A percentile compares a stretch with the other conserved stretches of the same genome.
These are phyloP conservation scores for Pseudohalonectria lignicola DNA, from an alignment of 2,329 filamentous ascomycete genomes.

Conservation along the genomic window DNA sequence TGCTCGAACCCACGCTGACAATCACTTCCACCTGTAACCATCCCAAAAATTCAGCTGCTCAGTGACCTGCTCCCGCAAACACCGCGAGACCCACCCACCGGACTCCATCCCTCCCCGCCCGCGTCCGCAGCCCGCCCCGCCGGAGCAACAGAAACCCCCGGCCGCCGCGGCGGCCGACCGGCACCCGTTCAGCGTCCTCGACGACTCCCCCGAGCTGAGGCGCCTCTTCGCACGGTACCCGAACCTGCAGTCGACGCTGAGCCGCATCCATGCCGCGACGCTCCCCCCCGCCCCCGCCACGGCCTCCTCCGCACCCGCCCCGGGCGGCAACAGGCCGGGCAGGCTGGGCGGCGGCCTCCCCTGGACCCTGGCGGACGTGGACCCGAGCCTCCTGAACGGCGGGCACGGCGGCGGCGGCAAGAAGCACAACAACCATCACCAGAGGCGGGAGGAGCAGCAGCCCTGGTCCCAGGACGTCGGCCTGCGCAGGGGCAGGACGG, in stretches of 20 bases:
- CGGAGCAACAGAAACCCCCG: constrained; percentile 4
- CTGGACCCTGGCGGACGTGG: constrained; percentile 9
- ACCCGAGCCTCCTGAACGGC: constrained; percentile 8
- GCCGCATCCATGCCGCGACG: constrained; percentile 36
- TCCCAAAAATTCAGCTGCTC: too few species aligned
- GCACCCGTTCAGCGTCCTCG: constrained; percentile 40
- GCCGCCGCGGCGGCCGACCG: constrained; percentile 4
- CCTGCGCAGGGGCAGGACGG: constrained; percentile 41
- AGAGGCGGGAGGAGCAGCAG: too few species aligned
- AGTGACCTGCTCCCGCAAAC: constrained; percentile 34
- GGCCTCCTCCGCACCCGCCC: too few species aligned
- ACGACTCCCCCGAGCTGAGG: constrained; percentile 35
- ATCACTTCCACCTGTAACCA: too few species aligned
- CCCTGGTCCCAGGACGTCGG: constrained; percentile 49
- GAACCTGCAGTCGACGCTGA: constrained; percentile 31
- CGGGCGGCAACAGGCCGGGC: constrained; percentile 2
- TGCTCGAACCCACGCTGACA: constrained; percentile 9
- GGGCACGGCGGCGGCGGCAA: constrained; percentile 5
- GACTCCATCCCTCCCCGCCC: constrained; percentile 7
- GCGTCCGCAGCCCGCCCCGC: constrained; percentile 5
- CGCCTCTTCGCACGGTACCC: constrained; percentile 43
- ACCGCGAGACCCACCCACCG: constrained; percentile 19
- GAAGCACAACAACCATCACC: too few species aligned
- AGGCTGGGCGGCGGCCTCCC: constrained; percentile 7
- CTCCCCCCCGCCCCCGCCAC: constrained; percentile 27